phyloP scores from a whole-genome alignment of 331 rosid genomes.

The Erythrophleum ivorense region DNA sequence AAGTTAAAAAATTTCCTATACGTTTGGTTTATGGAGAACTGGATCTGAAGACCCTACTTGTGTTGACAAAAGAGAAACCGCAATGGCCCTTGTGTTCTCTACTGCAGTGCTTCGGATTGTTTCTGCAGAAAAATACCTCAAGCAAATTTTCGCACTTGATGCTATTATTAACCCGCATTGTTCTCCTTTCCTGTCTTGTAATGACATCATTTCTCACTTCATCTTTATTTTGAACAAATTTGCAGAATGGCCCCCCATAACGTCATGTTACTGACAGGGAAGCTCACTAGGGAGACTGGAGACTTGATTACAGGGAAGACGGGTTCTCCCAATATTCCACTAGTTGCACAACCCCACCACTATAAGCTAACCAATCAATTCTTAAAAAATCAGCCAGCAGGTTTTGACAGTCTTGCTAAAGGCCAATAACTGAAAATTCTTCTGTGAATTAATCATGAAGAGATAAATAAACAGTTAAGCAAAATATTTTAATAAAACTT shows the following conservation, averaged over 20 bases:
- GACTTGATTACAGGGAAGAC: constrained; percentile 46
- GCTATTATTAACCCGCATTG: neutral
- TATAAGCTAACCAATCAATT: constrained; percentile 31
- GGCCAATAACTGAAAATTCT: constrained; percentile 11
- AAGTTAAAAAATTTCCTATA: neutral
- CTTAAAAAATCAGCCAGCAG: constrained; percentile 33
- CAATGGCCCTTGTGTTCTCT: neutral
- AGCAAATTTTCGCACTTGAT: neutral
- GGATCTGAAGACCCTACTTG: neutral
- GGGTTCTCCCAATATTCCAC: constrained; percentile 45
- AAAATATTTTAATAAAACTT: neutral
- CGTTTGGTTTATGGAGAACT: neutral
- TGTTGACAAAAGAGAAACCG: constrained; percentile 8
- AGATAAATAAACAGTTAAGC: neutral
- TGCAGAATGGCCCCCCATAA: neutral
- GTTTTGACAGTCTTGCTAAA: constrained; percentile 33
- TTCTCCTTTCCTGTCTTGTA: neutral
- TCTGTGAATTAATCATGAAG: neutral
- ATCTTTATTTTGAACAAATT: neutral
- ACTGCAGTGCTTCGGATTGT: neutral
- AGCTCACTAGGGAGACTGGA: constrained; percentile 16
- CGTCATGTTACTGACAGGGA: constrained; percentile 21
- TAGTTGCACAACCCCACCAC: constrained; percentile 51
- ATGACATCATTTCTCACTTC: neutral
- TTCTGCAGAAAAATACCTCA: neutral